These are phyloP conservation scores for Sporisorium reilianum DNA, from an alignment of 1,284 basidiomycete genomes.

Conservation along the genomic window DNA sequence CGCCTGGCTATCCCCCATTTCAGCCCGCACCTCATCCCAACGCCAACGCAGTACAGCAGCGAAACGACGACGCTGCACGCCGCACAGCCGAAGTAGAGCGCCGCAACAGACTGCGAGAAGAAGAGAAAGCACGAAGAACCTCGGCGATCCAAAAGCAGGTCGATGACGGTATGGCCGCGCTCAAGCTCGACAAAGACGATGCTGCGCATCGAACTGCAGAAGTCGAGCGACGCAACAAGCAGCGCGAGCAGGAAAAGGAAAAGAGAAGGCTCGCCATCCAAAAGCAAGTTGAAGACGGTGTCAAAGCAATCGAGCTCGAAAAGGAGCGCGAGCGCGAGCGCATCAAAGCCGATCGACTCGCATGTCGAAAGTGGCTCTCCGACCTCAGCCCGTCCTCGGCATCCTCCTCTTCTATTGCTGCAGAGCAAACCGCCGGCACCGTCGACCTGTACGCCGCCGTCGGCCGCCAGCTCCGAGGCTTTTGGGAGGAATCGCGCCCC, in stretches of 20 bases:
- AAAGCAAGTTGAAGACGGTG: conserved; percentile 26
- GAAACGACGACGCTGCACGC: conserved; percentile 15
- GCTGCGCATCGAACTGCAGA: conserved; percentile 17
- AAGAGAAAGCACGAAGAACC: conserved; percentile 24
- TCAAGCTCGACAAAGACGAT: conserved; percentile 24
- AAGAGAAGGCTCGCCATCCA: conserved; percentile 20
- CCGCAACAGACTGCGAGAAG: conserved; percentile 29
- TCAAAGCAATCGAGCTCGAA: conserved; percentile 28
- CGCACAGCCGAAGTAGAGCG: conserved; percentile 31
- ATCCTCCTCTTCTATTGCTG: background rate
- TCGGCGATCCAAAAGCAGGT: conserved; percentile 30
- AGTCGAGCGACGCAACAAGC: conserved; percentile 36
- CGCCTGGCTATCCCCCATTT: background rate
- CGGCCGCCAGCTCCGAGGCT: conserved; percentile 41
- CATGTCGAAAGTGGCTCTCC: conserved; percentile 33
- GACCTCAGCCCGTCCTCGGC: background rate
- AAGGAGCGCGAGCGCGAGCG: conserved; percentile 19
- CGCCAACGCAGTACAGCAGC: background rate
- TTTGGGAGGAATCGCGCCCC: conserved; percentile 46
- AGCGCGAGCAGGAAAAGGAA: conserved; percentile 24
- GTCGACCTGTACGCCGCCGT: conserved; percentile 26
- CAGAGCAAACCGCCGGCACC: background rate
- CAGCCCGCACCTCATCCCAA: background rate
- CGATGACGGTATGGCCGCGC: conserved; percentile 24
- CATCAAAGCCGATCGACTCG: conserved; percentile 17